Evolutionary conservation across 2,329 filamentous ascomycete genomes (phyloP), one percentile per base, ranked within the genome.

Genomic region (Pestalotiopsis fici): DNA sequence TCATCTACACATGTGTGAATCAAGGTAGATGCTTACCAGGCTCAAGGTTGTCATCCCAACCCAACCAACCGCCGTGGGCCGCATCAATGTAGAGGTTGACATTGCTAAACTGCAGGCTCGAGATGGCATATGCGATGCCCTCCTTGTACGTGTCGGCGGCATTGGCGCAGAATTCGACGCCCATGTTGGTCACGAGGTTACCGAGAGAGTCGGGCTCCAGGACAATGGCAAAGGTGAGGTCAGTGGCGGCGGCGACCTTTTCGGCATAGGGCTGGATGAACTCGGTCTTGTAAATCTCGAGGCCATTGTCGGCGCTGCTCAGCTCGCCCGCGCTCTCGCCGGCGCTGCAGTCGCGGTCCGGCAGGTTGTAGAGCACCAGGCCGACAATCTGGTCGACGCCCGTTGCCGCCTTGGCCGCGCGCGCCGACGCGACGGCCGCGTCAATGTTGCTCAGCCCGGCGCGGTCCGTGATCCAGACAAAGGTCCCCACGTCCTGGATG

Each of bases 401-500:
- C 1, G 31, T 55, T 12, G 47, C 35, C 27, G 12, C 15, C 61
- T 64, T 64, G 1, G 31, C 61, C 23, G 71, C 71, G 37, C 81
- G 80, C 2, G 81, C 81, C 3, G 73, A 70, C n/a, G 72, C 71
- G 69, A 83, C 86, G n/a, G 86, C 85, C 74, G 86, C 86, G 68
- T 74, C 75, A 43, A 77, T 75, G 73, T 89, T 89, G 25, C 81
- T 83, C 25, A 84, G 79, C 31, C 75, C 74, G 4, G 78, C 74
- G 11, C 78, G 75, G 66, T 75, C 74, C 43, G 80, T 78, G 21
- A 84, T 71, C 82, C 82, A 84, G 64, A 82, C 76, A 68, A 84
- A 85, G 15, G 80, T 81, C 64, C 80, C 78, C 25, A 77, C 78
- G 28, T 78, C 73, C 71, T 83, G 78, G 23, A 83, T 76, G 47